A percentile compares a stretch with the other conserved stretches of the same genome.
Evolutionary conservation across 2,329 filamentous ascomycete genomes (phyloP).

Genomic region (Mollisia scopiformis): DNA sequence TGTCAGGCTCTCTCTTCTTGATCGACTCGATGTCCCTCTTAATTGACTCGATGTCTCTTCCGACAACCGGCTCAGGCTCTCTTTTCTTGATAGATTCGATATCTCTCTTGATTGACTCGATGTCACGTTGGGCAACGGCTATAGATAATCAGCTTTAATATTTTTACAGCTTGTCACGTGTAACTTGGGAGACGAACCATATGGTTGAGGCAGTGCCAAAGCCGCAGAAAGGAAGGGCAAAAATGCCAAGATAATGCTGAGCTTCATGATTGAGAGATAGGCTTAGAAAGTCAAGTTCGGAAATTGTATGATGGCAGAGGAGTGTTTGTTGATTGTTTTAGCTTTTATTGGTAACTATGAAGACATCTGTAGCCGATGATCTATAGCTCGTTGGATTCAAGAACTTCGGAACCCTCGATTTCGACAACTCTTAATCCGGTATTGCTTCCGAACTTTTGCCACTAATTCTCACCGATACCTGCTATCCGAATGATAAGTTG

Average conservation of each 20-base stretch:
- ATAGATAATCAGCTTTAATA: not conserved
- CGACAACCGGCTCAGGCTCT: too few relatives aligned
- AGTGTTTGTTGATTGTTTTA: not conserved
- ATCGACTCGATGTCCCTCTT: too few relatives aligned
- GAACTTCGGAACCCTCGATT: not conserved
- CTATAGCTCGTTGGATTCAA: not conserved
- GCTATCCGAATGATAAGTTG: not conserved
- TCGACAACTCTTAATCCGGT: not conserved
- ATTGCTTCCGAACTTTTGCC: not conserved
- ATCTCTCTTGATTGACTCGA: too few relatives aligned
- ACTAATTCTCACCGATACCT: not conserved
- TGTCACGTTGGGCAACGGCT: not conserved
- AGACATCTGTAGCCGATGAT: not conserved
- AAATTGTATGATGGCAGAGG: not conserved
- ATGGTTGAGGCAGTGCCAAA: not conserved
- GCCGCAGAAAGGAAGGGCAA: not conserved
- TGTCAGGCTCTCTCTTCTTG: too few relatives aligned
- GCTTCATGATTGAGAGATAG: not conserved
- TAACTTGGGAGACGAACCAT: not conserved
- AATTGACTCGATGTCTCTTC: too few relatives aligned
- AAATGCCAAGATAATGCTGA: slow-evolving; percentile 2
- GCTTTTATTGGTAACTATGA: not conserved
- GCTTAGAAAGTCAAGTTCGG: not conserved
- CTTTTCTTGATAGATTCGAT: too few relatives aligned
- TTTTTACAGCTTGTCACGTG: not conserved